Base-by-base conservation (phyloP, 1,139 yeast genomes). In the Yamadazyma mexicana region DNA sequence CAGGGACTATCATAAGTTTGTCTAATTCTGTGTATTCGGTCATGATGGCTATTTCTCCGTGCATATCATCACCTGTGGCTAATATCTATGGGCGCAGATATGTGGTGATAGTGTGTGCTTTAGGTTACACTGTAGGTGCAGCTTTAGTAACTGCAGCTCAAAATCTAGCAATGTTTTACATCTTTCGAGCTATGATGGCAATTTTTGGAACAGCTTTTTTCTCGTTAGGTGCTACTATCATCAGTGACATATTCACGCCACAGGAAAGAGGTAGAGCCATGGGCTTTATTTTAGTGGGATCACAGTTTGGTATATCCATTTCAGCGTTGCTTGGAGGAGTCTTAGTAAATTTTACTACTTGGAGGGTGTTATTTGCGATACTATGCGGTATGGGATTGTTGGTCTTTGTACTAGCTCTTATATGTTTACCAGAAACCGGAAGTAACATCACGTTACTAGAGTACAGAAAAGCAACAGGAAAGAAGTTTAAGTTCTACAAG, bases 191-290 rank as follows among this genome's bases (percentile, higher is more conserved):
- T 1, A 38, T 65, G 9, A 59, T 69, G 33, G 80, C 77, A 0
- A 47, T 76, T 12, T 71, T 73, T 49, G 81, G 80, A 2, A 73
- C 79, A 1, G 66, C 77, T 0, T 75, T 74, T 40, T 75, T 75
- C 51, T 54, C 69, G 15, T 61, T 73, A 18, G 77, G 77, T 11
- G 74, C 74, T 6, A 58, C 60, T n/a, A 58, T 71, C 31, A 55
- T 75, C 14, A 69, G 73, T 17, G 81, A 75, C 50, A 60, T 74
- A 23, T 69, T 62, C 43, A 50, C 52, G 2, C 79, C 80, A 0
- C 58, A 58, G n/a, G 65, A 69, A 44, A 56, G 81, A 45, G 81
- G 79, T 1, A 54, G 50, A 2, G 73, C 69, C 2, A 68, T 73
- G 69, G 70, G 76, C 1, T 59, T 64, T 56, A 53, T 65, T 5